These are phyloP conservation scores for Acanthamoeba royreba DNA, from an alignment of 208 protist genomes.

Conservation along the genomic window DNA sequence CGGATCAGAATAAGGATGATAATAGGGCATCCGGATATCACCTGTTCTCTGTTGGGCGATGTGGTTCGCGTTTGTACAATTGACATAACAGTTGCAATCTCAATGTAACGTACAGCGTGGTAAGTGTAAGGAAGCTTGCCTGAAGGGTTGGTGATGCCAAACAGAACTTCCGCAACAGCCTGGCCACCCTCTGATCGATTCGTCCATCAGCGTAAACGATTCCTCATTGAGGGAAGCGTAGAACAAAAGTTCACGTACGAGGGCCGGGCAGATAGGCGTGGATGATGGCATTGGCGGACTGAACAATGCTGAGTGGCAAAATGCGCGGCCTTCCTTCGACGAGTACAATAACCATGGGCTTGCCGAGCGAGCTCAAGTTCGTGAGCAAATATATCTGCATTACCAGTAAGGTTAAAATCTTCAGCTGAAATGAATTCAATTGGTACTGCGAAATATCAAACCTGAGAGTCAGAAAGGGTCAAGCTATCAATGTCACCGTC, in stretches of 20 bases:
- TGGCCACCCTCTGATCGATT: neutral
- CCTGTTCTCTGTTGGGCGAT: neutral
- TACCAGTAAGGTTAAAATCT: neutral
- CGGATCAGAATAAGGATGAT: neutral
- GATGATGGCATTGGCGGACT: neutral
- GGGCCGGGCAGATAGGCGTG: constrained; percentile 30
- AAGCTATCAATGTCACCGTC: neutral
- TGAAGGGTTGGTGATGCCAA: constrained; percentile 50
- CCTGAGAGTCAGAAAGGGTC: neutral
- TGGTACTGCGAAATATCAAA: neutral
- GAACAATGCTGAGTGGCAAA: neutral
- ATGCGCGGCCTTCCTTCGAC: constrained; percentile 16
- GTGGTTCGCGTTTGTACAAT: neutral
- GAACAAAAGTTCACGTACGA: neutral
- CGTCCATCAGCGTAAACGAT: neutral
- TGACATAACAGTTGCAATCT: neutral
- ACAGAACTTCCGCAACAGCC: constrained; percentile 25
- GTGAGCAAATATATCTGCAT: neutral
- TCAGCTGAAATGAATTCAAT: neutral
- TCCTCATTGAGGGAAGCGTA: neutral
- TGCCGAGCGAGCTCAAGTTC: neutral
- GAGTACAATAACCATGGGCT: neutral
- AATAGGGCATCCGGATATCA: constrained; percentile 53
- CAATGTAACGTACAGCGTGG: neutral
- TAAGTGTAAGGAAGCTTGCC: constrained; percentile 55